These are phyloP conservation scores for Wickerhamomyces bisporus DNA, from an alignment of 805 yeast species.

Conservation along the genomic window DNA sequence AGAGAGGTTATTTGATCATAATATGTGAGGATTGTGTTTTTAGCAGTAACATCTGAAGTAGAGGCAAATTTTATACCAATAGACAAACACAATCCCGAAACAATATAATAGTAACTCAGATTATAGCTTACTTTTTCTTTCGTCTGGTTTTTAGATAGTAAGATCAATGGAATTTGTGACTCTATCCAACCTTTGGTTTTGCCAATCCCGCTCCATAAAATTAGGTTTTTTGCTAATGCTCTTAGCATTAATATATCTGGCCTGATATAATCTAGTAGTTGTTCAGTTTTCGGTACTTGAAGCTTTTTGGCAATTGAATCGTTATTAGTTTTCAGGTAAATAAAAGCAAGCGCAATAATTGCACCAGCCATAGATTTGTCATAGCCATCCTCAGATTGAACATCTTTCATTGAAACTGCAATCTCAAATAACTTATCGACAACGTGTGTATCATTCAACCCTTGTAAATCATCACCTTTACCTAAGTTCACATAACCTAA, in stretches of 20 bases:
- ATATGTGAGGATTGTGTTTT: slow-evolving; percentile 48
- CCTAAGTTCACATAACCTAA: slow-evolving; percentile 83
- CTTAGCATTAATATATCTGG: slow-evolving; percentile 73
- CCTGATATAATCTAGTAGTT: slow-evolving; percentile 57
- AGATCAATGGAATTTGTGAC: slow-evolving; percentile 46
- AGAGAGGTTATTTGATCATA: slow-evolving; percentile 15
- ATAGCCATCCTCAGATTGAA: slow-evolving; percentile 49
- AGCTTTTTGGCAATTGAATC: slow-evolving; percentile 54
- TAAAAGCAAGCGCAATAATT: slow-evolving; percentile 65
- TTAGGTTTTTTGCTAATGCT: slow-evolving; percentile 39
- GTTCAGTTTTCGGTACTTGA: slow-evolving; percentile 52
- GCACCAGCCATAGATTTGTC: slow-evolving; percentile 73
- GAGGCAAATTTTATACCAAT: slow-evolving; percentile 78
- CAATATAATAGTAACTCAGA: slow-evolving; percentile 53
- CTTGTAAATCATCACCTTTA: slow-evolving; percentile 56
- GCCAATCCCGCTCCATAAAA: slow-evolving; percentile 20
- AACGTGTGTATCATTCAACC: slow-evolving; percentile 57
- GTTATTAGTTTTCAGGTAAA: slow-evolving; percentile 66
- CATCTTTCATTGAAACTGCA: slow-evolving; percentile 58
- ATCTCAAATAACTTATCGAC: slow-evolving; percentile 53
- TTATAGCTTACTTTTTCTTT: slow-evolving; percentile 29
- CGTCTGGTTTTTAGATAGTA: slow-evolving; percentile 28
- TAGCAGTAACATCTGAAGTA: slow-evolving; percentile 46
- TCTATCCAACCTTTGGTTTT: slow-evolving; percentile 17
- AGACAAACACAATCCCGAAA: slow-evolving; percentile 73